Base-by-base conservation (phyloP, 2,329 filamentous ascomycete genomes). In the Plenodomus biglobosus region DNA sequence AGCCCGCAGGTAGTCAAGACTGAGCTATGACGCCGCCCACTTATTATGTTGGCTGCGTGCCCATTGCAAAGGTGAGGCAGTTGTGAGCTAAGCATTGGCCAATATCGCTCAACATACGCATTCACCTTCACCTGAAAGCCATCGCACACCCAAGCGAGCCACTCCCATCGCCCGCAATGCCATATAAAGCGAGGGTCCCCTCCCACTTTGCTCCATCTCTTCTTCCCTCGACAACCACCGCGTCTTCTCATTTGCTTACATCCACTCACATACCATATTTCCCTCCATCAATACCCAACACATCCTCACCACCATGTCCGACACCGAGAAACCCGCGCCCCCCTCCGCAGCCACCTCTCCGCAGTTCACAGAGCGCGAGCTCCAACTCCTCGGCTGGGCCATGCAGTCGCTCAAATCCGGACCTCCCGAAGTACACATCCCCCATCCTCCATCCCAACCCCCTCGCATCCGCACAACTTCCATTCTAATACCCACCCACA, bases 391-490 rank as follows among this genome's bases (percentile, higher is more conserved):
- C 6, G 53, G 61, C 13, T 70, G 61, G 61, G 69, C 67, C 7
- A 71, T 71, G 67, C 63, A 65, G 58, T 70, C 62, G 1, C 58
- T 71, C 53, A 72, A 71, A 60, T 66, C 65, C 11, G 68, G 67
- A 16, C 66, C 68, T 20, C 69, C 68, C 3, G 69, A 72, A 21
- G 67, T 68, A 52, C 8, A 55, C 45, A 8, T 19, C 16, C 35
- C 17, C 0, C 16, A 6, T 11, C 4, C 8, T 3, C 37, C 4
- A n/a, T n/a, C n/a, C n/a, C n/a, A n/a, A n/a, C n/a, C n/a, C n/a
- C n/a, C n/a, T n/a, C n/a, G n/a, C n/a, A n/a, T n/a, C n/a, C n/a
- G n/a, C n/a, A n/a, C n/a, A n/a, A n/a, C 20, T 13, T 2, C 35
- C 8, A 8, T 19, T 19, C n/a, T n/a, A n/a, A n/a, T n/a, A n/a